Conservation (phyloP, 495 filamentous ascomycete species). For the Podospora australis region DNA sequence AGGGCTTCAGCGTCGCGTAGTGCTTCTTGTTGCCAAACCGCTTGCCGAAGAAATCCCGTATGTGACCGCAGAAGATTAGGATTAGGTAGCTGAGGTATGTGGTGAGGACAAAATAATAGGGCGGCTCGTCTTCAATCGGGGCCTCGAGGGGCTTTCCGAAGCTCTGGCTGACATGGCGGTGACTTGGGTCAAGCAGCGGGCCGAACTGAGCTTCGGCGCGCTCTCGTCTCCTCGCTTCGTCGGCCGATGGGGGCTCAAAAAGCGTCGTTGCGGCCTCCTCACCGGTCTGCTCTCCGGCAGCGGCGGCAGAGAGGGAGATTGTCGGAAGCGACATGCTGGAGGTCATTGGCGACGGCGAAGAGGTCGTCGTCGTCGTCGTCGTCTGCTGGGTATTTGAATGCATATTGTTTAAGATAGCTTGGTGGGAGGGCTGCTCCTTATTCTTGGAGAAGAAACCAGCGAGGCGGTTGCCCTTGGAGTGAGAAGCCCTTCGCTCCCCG, state of each 20-base stretch:
- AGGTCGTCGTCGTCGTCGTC: conserved; percentile 56
- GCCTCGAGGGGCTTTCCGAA: conserved; percentile 69
- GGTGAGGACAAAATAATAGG: conserved; percentile 92
- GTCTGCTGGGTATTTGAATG: conserved; percentile 48
- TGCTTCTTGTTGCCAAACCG: conserved; percentile 71
- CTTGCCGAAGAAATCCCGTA: conserved; percentile 97
- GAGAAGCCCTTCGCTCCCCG: conserved; percentile 47
- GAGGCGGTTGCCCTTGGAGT: conserved; percentile 51
- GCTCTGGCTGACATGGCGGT: conserved; percentile 77
- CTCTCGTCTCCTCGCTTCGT: conserved; percentile 66
- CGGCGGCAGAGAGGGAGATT: conserved; percentile 87
- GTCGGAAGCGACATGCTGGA: conserved; percentile 66
- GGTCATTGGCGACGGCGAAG: conserved; percentile 50
- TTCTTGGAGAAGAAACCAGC: conserved; percentile 63
- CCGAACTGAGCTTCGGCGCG: conserved; percentile 89
- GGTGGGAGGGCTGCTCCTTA: conserved; percentile 43
- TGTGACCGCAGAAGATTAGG: conserved; percentile 89
- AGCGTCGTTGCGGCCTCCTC: conserved; percentile 72
- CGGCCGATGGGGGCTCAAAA: conserved; percentile 86
- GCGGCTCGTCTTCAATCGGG: conserved; percentile 89
- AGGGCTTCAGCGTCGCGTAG: conserved; percentile 75
- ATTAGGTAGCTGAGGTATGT: conserved; percentile 97
- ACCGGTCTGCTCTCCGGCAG: conserved; percentile 63
- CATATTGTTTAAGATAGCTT: conserved; percentile 1
- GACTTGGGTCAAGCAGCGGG: conserved; percentile 68